Base-by-base conservation (phyloP, 768 basidiomycete species). In the Podaxis sp. region DNA sequence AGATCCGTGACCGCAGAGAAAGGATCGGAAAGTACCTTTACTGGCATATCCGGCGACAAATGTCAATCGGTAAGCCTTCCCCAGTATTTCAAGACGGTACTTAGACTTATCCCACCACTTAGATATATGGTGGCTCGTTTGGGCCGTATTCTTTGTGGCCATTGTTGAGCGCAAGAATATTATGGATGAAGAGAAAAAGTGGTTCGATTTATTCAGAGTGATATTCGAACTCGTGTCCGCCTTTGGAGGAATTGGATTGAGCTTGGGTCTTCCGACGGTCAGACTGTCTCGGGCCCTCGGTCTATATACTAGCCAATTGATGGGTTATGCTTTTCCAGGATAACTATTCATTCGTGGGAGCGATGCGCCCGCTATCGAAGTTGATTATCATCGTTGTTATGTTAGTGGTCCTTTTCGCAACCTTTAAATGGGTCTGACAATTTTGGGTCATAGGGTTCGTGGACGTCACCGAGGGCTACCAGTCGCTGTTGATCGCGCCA, bases 41-140 rank as follows among this genome's bases (percentile, higher is more conserved):
- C 2, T 87, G 85, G 84, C 89, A 90, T 77, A 67, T 87, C 17
- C 80, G 86, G 2, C 76, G 83, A 44, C 92, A 94, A 69, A 76
- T 93, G 61, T 77, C 80, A 0, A 79, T 79, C 39, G 81, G 80
- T 79, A 76, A 75, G 64, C 83, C 17, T 12, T 22, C 60, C 55
- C 24, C 48, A 30, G 15, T 46, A 40, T 5, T 22, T 44, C 4
- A 26, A 12, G 36, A 33, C 17, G 15, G 4, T 53, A 22, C 8
- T 30, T 42, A 17, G 19, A 17, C n/a, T 59, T 15, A 17, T 12
- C 53, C 13, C 24, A 11, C 19, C 13, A 17, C 15, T 42, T 80
- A 80, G 90, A 92, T 70, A 87, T 92, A 56, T 92, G 91, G 91
- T 92, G 89, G 90, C 80, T 93, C 7, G 87, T 85, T 0, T 85